Evolutionary conservation across 2,329 filamentous ascomycete species (phyloP), one percentile per base, ranked within the genome.

Genomic region (Aspergillus bombycis): DNA sequence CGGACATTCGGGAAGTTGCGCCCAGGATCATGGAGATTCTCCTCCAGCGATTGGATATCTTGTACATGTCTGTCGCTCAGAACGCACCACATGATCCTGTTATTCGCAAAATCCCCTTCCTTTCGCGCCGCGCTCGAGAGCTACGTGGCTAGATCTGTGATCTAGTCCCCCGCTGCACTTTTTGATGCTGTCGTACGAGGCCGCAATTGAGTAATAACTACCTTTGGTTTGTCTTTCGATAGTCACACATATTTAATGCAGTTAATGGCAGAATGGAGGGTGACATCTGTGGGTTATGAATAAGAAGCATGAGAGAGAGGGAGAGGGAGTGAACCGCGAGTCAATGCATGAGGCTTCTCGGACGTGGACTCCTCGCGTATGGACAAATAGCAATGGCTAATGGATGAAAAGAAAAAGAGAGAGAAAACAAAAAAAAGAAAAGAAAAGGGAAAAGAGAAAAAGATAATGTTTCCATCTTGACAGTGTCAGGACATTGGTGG

Each of bases 1-100:
- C 78, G 45, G 86, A 88, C 54, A 83, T 88, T 61, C 78, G 75
- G 50, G 84, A 87, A 61, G 83, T 88, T 21, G 82, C 83, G 14
- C 85, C 85, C 1, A 82, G 82, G 71, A 87, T 88, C 65, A 86
- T 89, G 82, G 84, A 87, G 36, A 83, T 88, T 61, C 78, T 89
- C 53, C 81, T 81, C 55, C 79, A 85, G 70, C 84, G 87, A 55
- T 77, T 89, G 54, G 84, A 88, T 60, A 78, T 76, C 34, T 79
- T 85, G 23, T 88, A 88, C 74, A 85, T 88, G 80, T 74, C 79
- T 28, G 80, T 88, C 59, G 84, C 84, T 4, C 81, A 87, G 74
- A 80, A 72, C 48, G 79, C 81, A 45, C 83, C 84, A 1, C 79
- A 81, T 48, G 83, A 85, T 67, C 81, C 80, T n/a, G 77, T 86